Evolutionary conservation across 1,284 basidiomycete genomes (phyloP).

Genomic region (Vanrija humicola): DNA sequence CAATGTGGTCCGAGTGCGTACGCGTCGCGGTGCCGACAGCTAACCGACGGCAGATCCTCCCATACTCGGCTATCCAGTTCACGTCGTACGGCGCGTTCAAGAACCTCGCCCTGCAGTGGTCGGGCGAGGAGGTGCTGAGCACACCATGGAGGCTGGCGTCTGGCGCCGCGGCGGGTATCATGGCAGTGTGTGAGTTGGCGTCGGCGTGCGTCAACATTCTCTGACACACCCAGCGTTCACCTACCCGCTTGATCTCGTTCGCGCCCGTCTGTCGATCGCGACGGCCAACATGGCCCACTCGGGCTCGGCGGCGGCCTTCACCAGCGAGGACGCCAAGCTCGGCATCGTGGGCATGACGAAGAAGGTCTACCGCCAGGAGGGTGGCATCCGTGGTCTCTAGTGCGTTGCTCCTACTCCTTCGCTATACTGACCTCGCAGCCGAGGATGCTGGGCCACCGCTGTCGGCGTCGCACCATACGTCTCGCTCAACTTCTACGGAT

Average conservation of each 20-base stretch:
- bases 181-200: constrained; percentile 67
- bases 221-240: constrained; percentile 55
- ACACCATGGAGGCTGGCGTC: constrained; percentile 74
- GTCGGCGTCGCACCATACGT: constrained; percentile 89
- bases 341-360: constrained; percentile 84
- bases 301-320: constrained; percentile 22
- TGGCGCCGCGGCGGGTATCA: constrained; percentile 85
- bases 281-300: constrained; percentile 54
- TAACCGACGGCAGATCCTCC: constrained; percentile 37
- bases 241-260: constrained; percentile 88
- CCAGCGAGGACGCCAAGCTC: constrained; percentile 49
- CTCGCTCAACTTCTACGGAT: constrained; percentile 49
- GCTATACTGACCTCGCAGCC: constrained; percentile 20
- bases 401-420: constrained; percentile 45
- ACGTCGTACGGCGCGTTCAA: constrained; percentile 80
- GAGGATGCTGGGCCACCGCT: constrained; percentile 78
- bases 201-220: background rate
- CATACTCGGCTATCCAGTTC: constrained; percentile 81
- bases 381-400: constrained; percentile 80
- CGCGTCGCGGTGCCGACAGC: background rate
- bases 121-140: constrained; percentile 67
- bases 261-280: constrained; percentile 87
- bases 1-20: constrained; percentile 70
- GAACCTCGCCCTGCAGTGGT: constrained; percentile 55
- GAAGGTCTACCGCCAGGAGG: constrained; percentile 86